Conservation (phyloP, 176 grass and related monocot genomes). For the Echinochloa phyllopogon region DNA sequence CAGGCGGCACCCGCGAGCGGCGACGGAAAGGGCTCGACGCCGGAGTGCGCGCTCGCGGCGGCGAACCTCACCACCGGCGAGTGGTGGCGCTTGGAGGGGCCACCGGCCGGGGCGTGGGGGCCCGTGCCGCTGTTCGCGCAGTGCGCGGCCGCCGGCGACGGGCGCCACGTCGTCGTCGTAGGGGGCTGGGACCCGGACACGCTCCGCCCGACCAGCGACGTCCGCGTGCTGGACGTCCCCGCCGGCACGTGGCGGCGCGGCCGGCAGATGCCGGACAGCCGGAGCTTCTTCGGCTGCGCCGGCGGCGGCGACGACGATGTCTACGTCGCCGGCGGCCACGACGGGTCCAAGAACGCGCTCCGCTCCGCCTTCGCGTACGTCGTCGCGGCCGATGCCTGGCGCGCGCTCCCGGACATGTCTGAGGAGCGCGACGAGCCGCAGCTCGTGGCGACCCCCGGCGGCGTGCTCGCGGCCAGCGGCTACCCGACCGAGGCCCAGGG, state of each 20-base stretch:
- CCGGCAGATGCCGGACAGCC: conserved; percentile 30
- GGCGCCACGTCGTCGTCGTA: conserved; percentile 43
- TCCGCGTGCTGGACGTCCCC: conserved; percentile 46
- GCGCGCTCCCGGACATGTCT: conserved; percentile 54
- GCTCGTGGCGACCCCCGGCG: conserved; percentile 21
- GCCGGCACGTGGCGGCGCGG: conserved; percentile 54
- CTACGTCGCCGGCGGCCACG: conserved; percentile 63
- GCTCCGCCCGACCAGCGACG: conserved; percentile 39
- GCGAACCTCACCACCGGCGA: conserved; percentile 49
- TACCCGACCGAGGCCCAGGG: conserved; percentile 65
- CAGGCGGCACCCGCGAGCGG: conserved; percentile 32
- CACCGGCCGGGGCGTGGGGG: conserved; percentile 20
- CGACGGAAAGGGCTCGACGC: background rate
- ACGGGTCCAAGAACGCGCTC: conserved; percentile 66
- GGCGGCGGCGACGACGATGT: conserved; percentile 1
- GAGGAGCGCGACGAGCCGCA: conserved; percentile 78
- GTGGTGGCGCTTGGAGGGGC: conserved; percentile 43
- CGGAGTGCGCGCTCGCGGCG: conserved; percentile 27
- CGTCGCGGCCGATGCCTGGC: conserved; percentile 50
- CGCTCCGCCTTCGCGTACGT: conserved; percentile 52
- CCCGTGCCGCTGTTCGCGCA: conserved; percentile 49
- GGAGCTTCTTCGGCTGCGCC: conserved; percentile 68
- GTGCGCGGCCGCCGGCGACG: conserved; percentile 49
- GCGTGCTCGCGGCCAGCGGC: conserved; percentile 56
- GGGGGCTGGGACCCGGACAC: conserved; percentile 63